Evolutionary conservation across 768 basidiomycete genomes (phyloP), one percentile per base, ranked within the genome.

Genomic region (Kwoniella dejecticola): DNA sequence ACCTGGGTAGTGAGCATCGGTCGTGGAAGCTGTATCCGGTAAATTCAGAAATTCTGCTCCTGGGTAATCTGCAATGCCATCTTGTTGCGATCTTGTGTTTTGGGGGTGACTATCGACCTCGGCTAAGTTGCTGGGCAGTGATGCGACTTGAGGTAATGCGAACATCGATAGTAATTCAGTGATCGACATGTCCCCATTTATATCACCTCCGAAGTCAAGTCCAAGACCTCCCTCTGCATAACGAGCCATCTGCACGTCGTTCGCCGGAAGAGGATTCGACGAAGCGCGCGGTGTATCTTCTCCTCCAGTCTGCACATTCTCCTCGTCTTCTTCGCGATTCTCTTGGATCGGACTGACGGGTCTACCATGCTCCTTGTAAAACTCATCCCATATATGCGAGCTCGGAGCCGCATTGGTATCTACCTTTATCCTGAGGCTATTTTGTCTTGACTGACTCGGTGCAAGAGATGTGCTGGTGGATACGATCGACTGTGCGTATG

Each of bases 331-430:
- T 36, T 41, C 33, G 11, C 21, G 1, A 33, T 26, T 12, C 17
- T 15, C 24, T 19, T 24, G 23, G 41, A 6, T 45, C 6, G 11
- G 1, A 0, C 30, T 30, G n/a, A 11, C 10, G 2, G 58, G 23
- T 44, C n/a, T 38, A 19, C 50, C 49, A 19, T 31, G 36, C 19
- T 31, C 56, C 1, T 45, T 46, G n/a, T 57, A 57, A 44, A 47
- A 57, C 27, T 57, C 56, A 26, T 57, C 56, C 56, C 56, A 57
- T 47, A 57, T 57, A 26, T 57, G 46, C 7, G 56, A 57, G 19
- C 56, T 57, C 7, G 56, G 56, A 7, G 56, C 56, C 3, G 48
- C 46, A 41, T 29, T 57, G 23, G 56, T 57, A 31, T 57, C 31
- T 19, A 57, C 46, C 33, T 57, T 56, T 26, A 56, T 45, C 30